A percentile compares a stretch with the other conserved stretches of the same genome.
These are phyloP conservation scores for Monosporozyma unispora DNA, from an alignment of 805 yeast genomes.

Conservation along the genomic window DNA sequence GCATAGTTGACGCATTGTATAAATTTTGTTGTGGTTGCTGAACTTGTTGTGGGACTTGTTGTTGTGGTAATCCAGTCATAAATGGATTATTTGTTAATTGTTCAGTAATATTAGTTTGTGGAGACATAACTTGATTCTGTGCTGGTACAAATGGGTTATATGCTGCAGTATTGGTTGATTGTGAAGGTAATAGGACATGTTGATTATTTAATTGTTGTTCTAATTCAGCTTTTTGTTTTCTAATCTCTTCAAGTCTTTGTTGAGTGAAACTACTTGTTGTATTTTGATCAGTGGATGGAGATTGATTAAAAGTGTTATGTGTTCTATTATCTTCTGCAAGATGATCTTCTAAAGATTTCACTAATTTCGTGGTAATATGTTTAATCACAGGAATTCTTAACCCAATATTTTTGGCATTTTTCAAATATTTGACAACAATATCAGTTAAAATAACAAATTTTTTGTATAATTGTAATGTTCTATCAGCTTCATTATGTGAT, in stretches of 20 bases:
- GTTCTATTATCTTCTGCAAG: constrained; percentile 61
- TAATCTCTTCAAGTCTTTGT: constrained; percentile 28
- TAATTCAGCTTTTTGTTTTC: constrained; percentile 25
- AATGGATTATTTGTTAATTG: constrained; percentile 3
- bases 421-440: constrained; percentile 76
- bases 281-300: constrained; percentile 1
- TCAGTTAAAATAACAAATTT: constrained; percentile 78
- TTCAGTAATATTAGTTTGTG: background rate
- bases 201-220: constrained; percentile 28
- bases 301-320: constrained; percentile 13
- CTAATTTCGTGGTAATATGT: constrained; percentile 93
- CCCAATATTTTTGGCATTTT: constrained; percentile 85
- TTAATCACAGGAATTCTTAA: constrained; percentile 90
- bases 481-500: constrained; percentile 75
- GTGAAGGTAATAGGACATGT: constrained; percentile 18
- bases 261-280: constrained; percentile 9
- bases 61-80: constrained; percentile 10
- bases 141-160: constrained; percentile 28
- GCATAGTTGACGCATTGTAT: background rate
- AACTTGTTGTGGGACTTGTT: constrained; percentile 16
- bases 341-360: constrained; percentile 80
- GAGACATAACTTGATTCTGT: constrained; percentile 4
- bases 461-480: constrained; percentile 77
- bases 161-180: constrained; percentile 16
- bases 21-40: constrained; percentile 16